phyloP scores from a whole-genome alignment of 257 asterid species.

The Nicotiana otophora region DNA sequence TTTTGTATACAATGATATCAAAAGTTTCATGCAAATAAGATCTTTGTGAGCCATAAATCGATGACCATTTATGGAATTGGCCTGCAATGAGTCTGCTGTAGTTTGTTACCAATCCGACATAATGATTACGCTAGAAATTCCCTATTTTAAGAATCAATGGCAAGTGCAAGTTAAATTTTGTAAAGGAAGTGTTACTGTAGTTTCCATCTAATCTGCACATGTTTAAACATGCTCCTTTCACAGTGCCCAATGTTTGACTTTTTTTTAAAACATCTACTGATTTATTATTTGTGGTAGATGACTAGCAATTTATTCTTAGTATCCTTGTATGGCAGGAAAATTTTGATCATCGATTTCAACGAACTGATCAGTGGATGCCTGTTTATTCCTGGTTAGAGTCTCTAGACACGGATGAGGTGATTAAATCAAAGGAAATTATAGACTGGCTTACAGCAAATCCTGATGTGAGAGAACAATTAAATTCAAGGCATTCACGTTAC shows the following conservation, averaged over 20 bases:
- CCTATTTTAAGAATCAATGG: background rate
- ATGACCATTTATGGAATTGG: background rate
- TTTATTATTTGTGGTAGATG: constrained; percentile 4
- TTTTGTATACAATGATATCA: background rate
- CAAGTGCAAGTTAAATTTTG: background rate
- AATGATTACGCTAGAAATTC: background rate
- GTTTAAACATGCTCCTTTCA: background rate
- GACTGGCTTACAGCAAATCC: constrained; percentile 81
- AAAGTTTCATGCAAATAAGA: background rate
- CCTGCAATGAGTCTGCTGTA: background rate
- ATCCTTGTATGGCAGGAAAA: constrained; percentile 29
- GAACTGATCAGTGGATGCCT: constrained; percentile 97
- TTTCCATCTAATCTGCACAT: background rate
- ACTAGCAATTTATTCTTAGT: constrained; percentile 4
- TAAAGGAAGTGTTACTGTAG: background rate
- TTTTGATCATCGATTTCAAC: constrained; percentile 82
- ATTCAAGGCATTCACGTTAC: constrained; percentile 82
- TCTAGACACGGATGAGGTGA: constrained; percentile 67
- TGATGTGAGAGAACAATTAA: constrained; percentile 66
- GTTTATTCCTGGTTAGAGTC: constrained; percentile 87
- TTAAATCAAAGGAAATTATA: constrained; percentile 70
- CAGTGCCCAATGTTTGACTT: background rate
- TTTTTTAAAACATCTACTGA: background rate
- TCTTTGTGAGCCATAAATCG: background rate
- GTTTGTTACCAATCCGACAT: background rate